Conservation (phyloP, 305 asterid species). For the Euphrasia arctica region DNA sequence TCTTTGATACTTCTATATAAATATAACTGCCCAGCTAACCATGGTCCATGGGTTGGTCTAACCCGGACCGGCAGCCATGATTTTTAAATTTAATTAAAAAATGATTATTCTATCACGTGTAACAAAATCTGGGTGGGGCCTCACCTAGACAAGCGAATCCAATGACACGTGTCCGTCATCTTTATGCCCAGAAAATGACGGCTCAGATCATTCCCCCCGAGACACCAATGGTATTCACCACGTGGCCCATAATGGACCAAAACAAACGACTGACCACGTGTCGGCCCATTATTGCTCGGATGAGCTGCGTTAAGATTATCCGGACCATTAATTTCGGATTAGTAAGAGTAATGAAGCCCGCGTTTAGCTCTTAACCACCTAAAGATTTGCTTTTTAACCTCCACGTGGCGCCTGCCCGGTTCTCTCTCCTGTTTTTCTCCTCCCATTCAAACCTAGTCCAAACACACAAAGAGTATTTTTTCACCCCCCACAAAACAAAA, state of each 20-base stretch:
- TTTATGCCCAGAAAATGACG: background rate
- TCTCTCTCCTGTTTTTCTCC: constrained; percentile 15
- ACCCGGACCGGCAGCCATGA: too few relatives aligned
- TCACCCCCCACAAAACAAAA: too few relatives aligned
- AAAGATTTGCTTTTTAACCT: constrained; percentile 24
- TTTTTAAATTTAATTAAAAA: too few relatives aligned
- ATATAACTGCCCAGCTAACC: too few relatives aligned
- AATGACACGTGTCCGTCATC: too few relatives aligned
- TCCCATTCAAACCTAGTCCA: constrained; percentile 36
- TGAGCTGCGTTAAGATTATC: constrained; percentile 11
- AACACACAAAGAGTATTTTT: background rate
- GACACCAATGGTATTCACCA: background rate
- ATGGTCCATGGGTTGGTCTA: too few relatives aligned
- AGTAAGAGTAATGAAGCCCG: constrained; percentile 26
- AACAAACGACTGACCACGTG: background rate
- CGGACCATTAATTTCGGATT: constrained; percentile 30
- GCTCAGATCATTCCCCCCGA: background rate
- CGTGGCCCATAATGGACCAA: background rate
- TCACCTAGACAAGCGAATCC: background rate
- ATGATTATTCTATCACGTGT: too few relatives aligned
- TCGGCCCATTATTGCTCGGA: background rate
- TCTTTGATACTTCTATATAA: too few relatives aligned
- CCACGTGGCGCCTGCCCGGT: constrained; percentile 40
- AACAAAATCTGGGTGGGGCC: too few relatives aligned
- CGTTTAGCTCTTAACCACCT: constrained; percentile 32